Percentiles rank a stretch among this genome's conserved stretches.
phyloP scores from a whole-genome alignment of 345 rosid genomes.

The Eucalyptus fibrosa region DNA sequence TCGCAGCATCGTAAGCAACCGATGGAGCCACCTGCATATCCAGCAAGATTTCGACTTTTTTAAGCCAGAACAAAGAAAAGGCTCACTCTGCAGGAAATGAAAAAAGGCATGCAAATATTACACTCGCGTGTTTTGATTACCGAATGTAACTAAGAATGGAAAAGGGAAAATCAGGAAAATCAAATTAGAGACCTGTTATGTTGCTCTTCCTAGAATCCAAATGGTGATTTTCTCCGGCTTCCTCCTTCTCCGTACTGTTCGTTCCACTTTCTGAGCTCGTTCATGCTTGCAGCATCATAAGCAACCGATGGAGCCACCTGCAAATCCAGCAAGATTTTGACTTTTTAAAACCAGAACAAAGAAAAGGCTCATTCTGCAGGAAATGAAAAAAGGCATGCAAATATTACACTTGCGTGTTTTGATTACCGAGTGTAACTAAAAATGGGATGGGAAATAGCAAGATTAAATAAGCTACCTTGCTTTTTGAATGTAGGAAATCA shows the following conservation, averaged over 20 bases:
- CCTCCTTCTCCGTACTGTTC: slow-evolving; percentile 99
- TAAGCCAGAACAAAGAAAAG: not conserved
- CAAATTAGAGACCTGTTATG: not conserved
- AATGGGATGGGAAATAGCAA: not conserved
- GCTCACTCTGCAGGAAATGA: not conserved
- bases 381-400: not conserved
- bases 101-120: not conserved
- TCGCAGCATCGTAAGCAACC: slow-evolving; percentile 73
- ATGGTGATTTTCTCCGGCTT: slow-evolving; percentile 70
- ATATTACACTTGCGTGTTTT: not conserved
- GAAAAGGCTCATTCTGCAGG: not conserved
- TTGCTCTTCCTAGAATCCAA: slow-evolving; percentile 49
- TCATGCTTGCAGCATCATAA: slow-evolving; percentile 83
- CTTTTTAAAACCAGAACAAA: not conserved
- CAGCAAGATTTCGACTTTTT: not conserved
- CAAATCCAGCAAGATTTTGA: not conserved
- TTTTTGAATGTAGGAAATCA: slow-evolving; percentile 73
- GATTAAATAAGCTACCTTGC: slow-evolving; percentile 39
- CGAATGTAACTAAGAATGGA: not conserved
- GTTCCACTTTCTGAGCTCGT: slow-evolving; percentile 95
- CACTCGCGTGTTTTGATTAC: not conserved
- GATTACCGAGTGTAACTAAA: not conserved
- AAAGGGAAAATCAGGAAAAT: not conserved
- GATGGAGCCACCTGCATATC: slow-evolving; percentile 76
- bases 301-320: slow-evolving; percentile 96